Conservation (phyloP, 805 yeast genomes). For the Yarrowia yakushimensis region DNA sequence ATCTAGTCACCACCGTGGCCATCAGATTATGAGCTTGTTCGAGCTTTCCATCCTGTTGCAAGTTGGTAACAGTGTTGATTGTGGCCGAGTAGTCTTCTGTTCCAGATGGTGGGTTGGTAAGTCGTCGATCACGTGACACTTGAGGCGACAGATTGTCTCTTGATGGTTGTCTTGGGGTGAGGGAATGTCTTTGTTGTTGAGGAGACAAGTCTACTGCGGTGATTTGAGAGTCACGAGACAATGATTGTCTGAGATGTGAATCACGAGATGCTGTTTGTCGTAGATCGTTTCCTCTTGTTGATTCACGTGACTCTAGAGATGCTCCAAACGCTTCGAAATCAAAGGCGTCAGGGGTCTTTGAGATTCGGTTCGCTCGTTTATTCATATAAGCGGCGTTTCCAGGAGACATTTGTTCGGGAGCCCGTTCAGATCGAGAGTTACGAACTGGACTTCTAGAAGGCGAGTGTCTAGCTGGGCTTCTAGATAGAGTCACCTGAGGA, state of each 20-base stretch:
- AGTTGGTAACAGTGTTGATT: background rate
- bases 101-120: background rate
- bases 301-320: background rate
- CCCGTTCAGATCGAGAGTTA: background rate
- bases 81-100: background rate
- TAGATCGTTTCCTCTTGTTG: background rate
- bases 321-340: constrained; percentile 16
- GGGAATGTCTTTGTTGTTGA: background rate
- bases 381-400: constrained; percentile 12
- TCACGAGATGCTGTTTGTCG: background rate
- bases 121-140: background rate
- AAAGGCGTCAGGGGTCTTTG: background rate
- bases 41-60: constrained; percentile 1
- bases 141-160: background rate
- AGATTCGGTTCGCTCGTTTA: background rate
- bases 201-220: constrained; percentile 5
- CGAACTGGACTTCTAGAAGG: background rate
- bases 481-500: background rate
- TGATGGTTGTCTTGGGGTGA: background rate
- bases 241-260: background rate
- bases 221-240: background rate
- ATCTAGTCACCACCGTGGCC: background rate
- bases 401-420: background rate
- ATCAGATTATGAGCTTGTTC: constrained; percentile 11
- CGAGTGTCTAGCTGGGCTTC: background rate